Evolutionary conservation across 257 asterid genomes (phyloP).

Genomic region (Nyctanthes arbortristis): DNA sequence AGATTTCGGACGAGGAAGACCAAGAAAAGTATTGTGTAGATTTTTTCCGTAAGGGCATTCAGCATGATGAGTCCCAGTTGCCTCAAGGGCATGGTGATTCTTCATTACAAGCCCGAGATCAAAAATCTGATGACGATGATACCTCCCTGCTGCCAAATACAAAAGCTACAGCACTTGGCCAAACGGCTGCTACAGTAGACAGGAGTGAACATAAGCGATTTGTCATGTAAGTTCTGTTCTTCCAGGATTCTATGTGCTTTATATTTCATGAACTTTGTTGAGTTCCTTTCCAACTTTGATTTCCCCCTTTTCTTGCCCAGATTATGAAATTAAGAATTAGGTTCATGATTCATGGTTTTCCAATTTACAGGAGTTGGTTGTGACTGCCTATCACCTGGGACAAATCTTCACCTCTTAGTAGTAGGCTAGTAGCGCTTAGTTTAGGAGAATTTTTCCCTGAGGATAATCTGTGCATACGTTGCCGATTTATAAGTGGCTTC

Average conservation of each 20-base stretch:
- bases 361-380: neutral
- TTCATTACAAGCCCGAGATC: constrained; percentile 35
- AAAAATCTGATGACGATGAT: constrained; percentile 42
- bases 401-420: neutral
- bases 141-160: constrained; percentile 32
- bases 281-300: neutral
- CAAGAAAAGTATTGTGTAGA: constrained; percentile 91
- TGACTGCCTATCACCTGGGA: constrained; percentile 6
- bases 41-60: constrained; percentile 78
- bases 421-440: no score
- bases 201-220: constrained; percentile 84
- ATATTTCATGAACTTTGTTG: constrained; percentile 7
- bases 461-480: constrained; percentile 11
- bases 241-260: constrained; percentile 10
- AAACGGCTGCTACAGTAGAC: constrained; percentile 53
- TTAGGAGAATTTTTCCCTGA: neutral
- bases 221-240: constrained; percentile 56
- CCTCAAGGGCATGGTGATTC: constrained; percentile 35
- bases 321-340: neutral
- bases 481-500: constrained; percentile 11
- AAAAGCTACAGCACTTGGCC: constrained; percentile 67
- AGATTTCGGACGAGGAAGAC: constrained; percentile 91
- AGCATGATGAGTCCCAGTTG: constrained; percentile 36
- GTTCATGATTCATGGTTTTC: neutral
- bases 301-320: neutral